Evolutionary conservation across 129 eudicot genomes (phyloP).

Genomic region (Smallanthus sonchifolius): DNA sequence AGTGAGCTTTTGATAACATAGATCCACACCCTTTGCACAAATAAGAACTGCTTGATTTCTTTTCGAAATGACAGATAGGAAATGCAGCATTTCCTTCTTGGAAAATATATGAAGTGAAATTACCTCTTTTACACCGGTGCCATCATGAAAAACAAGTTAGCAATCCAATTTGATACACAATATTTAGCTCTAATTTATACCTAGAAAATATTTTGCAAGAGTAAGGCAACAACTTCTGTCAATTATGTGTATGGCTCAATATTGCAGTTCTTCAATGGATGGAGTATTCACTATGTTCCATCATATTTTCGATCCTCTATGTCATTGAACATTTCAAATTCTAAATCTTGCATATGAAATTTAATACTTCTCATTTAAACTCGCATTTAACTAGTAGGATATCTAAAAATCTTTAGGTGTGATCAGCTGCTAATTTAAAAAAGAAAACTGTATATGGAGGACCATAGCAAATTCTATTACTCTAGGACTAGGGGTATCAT

Average conservation of each 20-base stretch:
- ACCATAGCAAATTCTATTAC: no score
- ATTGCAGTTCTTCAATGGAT: neutral
- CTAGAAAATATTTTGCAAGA: conserved; percentile 13
- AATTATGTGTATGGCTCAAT: neutral
- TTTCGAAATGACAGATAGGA: neutral
- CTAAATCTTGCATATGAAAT: neutral
- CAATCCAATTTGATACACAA: neutral
- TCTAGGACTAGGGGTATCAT: neutral
- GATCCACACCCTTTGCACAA: neutral
- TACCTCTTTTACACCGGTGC: neutral
- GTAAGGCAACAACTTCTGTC: conserved; percentile 5
- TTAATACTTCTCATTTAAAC: neutral
- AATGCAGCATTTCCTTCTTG: conserved; percentile 5
- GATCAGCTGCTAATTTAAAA: neutral
- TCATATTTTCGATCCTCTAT: neutral
- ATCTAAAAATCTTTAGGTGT: neutral
- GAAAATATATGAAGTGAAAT: neutral
- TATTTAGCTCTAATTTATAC: neutral
- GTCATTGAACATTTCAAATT: neutral
- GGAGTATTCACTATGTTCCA: neutral
- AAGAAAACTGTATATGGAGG: neutral
- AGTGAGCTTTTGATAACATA: neutral
- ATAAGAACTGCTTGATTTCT: neutral
- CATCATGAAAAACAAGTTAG: neutral
- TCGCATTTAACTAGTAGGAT: neutral